Evolutionary conservation across 2,329 filamentous ascomycete genomes (phyloP).

Genomic region (Arthrinium puccinioides): DNA sequence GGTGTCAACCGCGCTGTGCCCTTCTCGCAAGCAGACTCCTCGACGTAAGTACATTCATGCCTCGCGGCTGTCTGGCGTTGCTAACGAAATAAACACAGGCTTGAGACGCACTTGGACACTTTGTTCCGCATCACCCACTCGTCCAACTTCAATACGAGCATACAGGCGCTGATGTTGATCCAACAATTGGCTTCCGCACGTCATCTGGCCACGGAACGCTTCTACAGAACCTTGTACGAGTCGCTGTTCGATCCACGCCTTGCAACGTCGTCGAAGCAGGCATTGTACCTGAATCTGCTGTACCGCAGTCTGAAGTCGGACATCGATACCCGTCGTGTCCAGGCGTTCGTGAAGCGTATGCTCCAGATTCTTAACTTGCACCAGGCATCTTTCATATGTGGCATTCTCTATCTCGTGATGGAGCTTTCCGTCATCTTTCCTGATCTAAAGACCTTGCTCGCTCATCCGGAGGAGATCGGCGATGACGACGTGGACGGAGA

Average conservation of each 20-base stretch:
- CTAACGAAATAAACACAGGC: constrained; percentile 36
- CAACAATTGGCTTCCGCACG: constrained; percentile 82
- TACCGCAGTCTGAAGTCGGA: constrained; percentile 86
- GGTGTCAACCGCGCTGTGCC: constrained; percentile 95
- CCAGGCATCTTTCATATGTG: constrained; percentile 87
- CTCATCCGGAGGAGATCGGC: constrained; percentile 71
- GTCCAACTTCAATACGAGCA: constrained; percentile 96
- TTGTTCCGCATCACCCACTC: constrained; percentile 95
- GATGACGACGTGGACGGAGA: constrained; percentile 60
- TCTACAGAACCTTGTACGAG: constrained; percentile 93
- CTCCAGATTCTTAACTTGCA: constrained; percentile 82
- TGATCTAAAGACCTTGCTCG: constrained; percentile 69
- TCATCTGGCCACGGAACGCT: constrained; percentile 77
- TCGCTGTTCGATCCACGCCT: constrained; percentile 87
- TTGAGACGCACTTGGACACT: constrained; percentile 86
- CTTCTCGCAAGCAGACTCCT: constrained; percentile 75
- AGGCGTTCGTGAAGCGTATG: constrained; percentile 92
- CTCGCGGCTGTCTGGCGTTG: constrained; percentile 7
- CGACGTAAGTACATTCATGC: constrained; percentile 44
- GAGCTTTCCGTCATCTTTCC: constrained; percentile 77
- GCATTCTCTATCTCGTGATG: constrained; percentile 80
- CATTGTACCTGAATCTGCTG: constrained; percentile 87
- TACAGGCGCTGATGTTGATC: constrained; percentile 90
- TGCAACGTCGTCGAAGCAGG: constrained; percentile 85
- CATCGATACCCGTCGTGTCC: constrained; percentile 82